Evolutionary conservation across 2,329 filamentous ascomycete species (phyloP).

Genomic region (Pseudocercospora fijiensis): DNA sequence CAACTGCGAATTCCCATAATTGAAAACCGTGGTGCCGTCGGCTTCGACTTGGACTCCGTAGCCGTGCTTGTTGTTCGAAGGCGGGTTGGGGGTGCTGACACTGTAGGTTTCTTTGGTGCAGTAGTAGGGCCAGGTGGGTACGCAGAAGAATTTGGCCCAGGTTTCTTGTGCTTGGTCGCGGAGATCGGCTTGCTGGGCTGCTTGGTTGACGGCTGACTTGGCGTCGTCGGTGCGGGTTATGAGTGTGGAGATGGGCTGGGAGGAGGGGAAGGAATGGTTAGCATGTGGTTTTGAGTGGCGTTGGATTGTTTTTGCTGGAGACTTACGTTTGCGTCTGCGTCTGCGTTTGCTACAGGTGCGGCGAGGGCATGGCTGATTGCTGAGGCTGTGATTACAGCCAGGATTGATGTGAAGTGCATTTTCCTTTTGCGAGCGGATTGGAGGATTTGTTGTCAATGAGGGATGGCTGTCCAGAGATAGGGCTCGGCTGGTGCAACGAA

Average conservation of each 20-base stretch:
- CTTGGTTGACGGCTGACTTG: too few relatives aligned
- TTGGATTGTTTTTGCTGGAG: background rate
- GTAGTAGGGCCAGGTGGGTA: background rate
- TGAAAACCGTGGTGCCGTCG: background rate
- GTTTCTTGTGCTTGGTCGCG: background rate
- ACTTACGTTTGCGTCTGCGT: background rate
- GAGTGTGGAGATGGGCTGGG: background rate
- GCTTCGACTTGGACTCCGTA: background rate
- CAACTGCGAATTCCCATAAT: background rate
- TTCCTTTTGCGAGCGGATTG: background rate
- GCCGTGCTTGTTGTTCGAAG: background rate
- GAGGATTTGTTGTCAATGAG: background rate
- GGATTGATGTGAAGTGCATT: slow-evolving; percentile 2
- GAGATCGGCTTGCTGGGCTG: background rate
- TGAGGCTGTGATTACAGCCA: slow-evolving; percentile 4
- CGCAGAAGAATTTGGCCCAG: background rate
- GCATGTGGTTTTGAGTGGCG: background rate
- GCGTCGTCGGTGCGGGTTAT: background rate
- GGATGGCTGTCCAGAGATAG: background rate
- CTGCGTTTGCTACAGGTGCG: background rate
- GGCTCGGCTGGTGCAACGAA: background rate
- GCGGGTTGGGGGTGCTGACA: too few relatives aligned
- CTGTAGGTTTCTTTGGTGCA: too few relatives aligned
- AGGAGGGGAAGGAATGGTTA: background rate
- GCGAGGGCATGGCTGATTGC: background rate